Base-by-base conservation (phyloP, 768 basidiomycete species). In the Nidularia pulvinata region DNA sequence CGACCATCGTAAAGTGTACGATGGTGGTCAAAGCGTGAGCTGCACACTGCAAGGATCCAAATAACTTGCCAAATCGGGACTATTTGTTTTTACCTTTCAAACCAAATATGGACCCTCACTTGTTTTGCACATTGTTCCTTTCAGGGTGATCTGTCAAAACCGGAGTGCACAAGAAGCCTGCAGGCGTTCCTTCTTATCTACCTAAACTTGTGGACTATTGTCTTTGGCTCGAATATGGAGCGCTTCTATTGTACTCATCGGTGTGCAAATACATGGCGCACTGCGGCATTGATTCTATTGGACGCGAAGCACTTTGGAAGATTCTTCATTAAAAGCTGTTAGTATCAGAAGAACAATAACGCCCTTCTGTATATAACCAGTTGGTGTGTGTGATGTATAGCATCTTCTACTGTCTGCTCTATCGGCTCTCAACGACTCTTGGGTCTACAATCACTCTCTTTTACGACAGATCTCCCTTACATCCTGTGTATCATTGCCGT, bases 61-160 rank as follows among this genome's bases (percentile, higher is more conserved):
- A 19, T 5, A 13, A 42, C 16, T 42, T 42, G 3, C 16, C 39
- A 19, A 42, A 11, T 19, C 2, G 16, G 39, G 16, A 42, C 39
- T 42, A 2, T 42, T 42, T 42, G 50, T 50, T 33, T 46, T 48
- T 32, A 47, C 46, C 16, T 67, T 14, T n/a, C 14, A 46, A 46
- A 6, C 45, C 45, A 46, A 46, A 46, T 46, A 46, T 25, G 45
- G 45, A 14, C 14, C 45, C 10, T 46, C 45, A 46, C n/a, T 46
- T 46, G 45, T 46, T n/a, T 22, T 16, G 13, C 16, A 13, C 39
- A 42, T 42, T 25, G 13, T 46, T n/a, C 10, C 25, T 5, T 42
- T 42, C 13, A 42, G 2, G 11, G 39, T 4, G 39, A 30, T 30
- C 25, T 30, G 25, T 30, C 25, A 30, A 30, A 30, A 30, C 2